Percentiles rank a stretch among this genome's conserved stretches.
Conservation (phyloP, 441 rosid species). For the Aquilaria agallochum region DNA sequence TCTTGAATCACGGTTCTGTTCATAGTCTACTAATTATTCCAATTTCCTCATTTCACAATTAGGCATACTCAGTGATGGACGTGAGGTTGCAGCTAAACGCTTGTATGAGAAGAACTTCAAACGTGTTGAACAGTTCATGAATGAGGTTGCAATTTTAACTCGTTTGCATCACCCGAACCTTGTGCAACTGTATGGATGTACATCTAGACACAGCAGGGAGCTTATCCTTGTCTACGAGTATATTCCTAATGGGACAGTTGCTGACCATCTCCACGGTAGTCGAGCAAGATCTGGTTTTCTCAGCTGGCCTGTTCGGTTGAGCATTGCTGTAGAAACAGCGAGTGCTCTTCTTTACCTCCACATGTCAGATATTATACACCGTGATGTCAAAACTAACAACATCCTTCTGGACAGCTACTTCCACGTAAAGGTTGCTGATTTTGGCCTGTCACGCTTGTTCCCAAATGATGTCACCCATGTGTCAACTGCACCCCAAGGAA, state of each 20-base stretch:
- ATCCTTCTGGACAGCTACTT: slow-evolving; percentile 49
- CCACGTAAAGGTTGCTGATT: slow-evolving; percentile 65
- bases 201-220: slow-evolving; percentile 48
- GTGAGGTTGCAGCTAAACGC: slow-evolving; percentile 60
- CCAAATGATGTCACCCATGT: slow-evolving; percentile 54
- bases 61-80: slow-evolving; percentile 57
- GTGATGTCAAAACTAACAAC: slow-evolving; percentile 63
- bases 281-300: slow-evolving; percentile 27
- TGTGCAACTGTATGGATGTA: slow-evolving; percentile 54
- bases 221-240: slow-evolving; percentile 62
- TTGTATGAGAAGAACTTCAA: slow-evolving; percentile 44
- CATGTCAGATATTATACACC: slow-evolving; percentile 46
- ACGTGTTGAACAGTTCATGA: slow-evolving; percentile 60
- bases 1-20: background rate
- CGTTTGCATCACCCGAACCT: slow-evolving; percentile 45
- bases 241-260: slow-evolving; percentile 63
- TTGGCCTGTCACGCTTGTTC: slow-evolving; percentile 57
- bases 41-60: slow-evolving; percentile 2
- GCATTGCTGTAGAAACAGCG: slow-evolving; percentile 58
- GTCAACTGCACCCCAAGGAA: slow-evolving; percentile 73
- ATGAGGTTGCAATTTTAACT: slow-evolving; percentile 50
- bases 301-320: slow-evolving; percentile 50
- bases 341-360: slow-evolving; percentile 52
- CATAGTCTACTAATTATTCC: background rate
- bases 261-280: slow-evolving; percentile 52